Conservation (phyloP, 1,284 basidiomycete genomes). For the Microbotryum intermedium region DNA sequence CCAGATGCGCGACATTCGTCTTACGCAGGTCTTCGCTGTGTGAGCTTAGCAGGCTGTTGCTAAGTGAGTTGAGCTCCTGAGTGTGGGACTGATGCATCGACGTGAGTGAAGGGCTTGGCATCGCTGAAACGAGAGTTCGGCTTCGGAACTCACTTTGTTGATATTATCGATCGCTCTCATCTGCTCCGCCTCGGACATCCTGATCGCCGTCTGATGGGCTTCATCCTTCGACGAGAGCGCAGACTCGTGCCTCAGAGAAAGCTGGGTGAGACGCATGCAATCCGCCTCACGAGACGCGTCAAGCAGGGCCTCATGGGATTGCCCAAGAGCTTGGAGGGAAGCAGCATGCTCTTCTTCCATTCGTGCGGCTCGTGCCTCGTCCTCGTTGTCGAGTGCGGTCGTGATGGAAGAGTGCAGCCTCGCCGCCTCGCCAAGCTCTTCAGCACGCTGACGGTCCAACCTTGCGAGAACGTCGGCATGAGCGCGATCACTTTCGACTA, state of each 20-base stretch:
- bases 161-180: no score
- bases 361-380: background rate
- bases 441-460: background rate
- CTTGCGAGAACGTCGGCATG: constrained; percentile 3
- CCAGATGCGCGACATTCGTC: no score
- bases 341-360: constrained; percentile 2
- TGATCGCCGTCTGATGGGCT: no score
- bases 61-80: constrained; percentile 17
- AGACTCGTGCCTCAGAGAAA: no score
- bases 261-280: no score
- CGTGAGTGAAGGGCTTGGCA: no score
- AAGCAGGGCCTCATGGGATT: constrained; percentile 38
- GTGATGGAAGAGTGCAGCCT: background rate
- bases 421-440: constrained; percentile 1
- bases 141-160: no score
- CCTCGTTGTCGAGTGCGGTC: background rate
- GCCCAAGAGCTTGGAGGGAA: constrained; percentile 39
- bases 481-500: background rate
- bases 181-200: no score
- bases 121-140: no score
- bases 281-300: constrained; percentile 52
- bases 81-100: no score
- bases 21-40: no score
- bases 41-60: background rate
- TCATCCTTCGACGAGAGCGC: no score